Evolutionary conservation across 768 basidiomycete genomes (phyloP).

Genomic region (Tylopilus subfusipes): DNA sequence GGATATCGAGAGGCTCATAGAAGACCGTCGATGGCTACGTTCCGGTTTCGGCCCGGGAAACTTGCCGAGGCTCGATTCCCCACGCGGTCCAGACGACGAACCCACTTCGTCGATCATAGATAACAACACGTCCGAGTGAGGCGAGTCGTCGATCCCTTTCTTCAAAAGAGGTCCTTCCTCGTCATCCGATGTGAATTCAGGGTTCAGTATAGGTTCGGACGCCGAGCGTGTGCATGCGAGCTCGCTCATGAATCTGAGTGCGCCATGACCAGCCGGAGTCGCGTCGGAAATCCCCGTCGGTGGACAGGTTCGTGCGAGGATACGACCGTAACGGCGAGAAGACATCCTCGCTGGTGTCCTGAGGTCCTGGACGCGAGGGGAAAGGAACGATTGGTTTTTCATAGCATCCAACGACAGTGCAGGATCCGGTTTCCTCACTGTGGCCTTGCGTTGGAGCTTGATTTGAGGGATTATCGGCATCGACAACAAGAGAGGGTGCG

Average conservation of each 20-base stretch:
- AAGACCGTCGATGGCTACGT: conserved; percentile 10
- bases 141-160: conserved; percentile 6
- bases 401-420: background rate
- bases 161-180: conserved; percentile 5
- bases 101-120: conserved; percentile 12
- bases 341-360: conserved; percentile 11
- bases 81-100: background rate
- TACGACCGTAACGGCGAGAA: conserved; percentile 16
- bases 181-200: background rate
- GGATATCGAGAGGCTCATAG: conserved; percentile 15
- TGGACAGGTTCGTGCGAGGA: background rate
- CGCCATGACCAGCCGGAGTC: background rate
- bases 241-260: background rate
- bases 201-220: conserved; percentile 12
- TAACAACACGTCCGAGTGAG: conserved; percentile 11
- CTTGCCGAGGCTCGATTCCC: background rate
- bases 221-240: background rate
- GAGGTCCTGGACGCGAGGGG: conserved; percentile 18
- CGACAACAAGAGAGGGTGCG: conserved; percentile 21
- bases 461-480: conserved; percentile 29
- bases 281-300: background rate
- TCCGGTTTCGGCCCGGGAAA: background rate
- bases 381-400: conserved; percentile 13
- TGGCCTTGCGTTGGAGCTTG: conserved; percentile 26
- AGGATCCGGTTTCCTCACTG: conserved; percentile 13